Evolutionary conservation across 1,139 yeast species (phyloP).

Genomic region (Pichia sp.): DNA sequence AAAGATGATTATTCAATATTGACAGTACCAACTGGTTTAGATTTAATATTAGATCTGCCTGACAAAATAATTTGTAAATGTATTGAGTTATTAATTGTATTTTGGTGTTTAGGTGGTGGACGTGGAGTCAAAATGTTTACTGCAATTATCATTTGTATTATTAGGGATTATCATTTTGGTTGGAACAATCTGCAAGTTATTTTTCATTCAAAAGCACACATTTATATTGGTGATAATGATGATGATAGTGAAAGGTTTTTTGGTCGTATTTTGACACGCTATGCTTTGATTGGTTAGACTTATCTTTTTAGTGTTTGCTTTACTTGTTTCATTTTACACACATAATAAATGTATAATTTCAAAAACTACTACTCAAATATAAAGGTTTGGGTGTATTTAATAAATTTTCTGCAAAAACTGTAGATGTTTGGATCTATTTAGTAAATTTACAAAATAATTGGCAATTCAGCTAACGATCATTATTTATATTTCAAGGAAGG

Average conservation of each 20-base stretch:
- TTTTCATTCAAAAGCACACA: constrained; percentile 13
- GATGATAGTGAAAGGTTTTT: constrained; percentile 31
- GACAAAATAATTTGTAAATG: constrained; percentile 19
- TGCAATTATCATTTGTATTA: constrained; percentile 33
- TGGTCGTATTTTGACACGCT: constrained; percentile 28
- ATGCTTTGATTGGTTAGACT: constrained; percentile 14
- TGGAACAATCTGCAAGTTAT: constrained; percentile 35
- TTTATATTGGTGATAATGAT: constrained; percentile 15
- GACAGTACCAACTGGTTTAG: constrained; percentile 23
- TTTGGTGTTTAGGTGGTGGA: constrained; percentile 12
- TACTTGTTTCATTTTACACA: background rate
- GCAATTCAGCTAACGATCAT: too few relatives aligned
- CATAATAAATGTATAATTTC: background rate
- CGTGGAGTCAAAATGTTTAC: constrained; percentile 35
- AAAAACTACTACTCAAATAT: background rate
- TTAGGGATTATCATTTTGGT: constrained; percentile 45
- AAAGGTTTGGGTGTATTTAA: too few relatives aligned
- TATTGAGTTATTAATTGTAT: constrained; percentile 23
- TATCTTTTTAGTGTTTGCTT: background rate
- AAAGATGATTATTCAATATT: constrained; percentile 29
- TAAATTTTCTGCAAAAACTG: too few relatives aligned
- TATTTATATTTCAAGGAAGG: too few relatives aligned
- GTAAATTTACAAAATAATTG: too few relatives aligned
- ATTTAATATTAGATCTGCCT: constrained; percentile 21
- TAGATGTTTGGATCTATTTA: too few relatives aligned